phyloP scores from a whole-genome alignment of 768 basidiomycete genomes.

The Panaeolus papilionaceus region DNA sequence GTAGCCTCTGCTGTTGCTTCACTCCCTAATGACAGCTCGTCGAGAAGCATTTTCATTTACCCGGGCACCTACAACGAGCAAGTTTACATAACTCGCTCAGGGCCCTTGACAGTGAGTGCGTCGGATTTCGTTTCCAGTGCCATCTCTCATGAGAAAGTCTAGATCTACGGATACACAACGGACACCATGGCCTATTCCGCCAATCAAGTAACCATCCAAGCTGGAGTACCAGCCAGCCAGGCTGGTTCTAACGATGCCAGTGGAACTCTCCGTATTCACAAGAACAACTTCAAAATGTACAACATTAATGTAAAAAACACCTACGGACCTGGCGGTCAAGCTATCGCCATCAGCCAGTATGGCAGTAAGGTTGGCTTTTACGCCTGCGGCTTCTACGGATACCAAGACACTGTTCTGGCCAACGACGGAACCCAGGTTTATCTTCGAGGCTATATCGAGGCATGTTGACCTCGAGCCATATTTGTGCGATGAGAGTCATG shows the following conservation, averaged over 20 bases:
- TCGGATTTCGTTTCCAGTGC: constrained; percentile 16
- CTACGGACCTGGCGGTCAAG: constrained; percentile 50
- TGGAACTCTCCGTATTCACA: constrained; percentile 55
- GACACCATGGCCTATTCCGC: constrained; percentile 42
- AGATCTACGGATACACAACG: constrained; percentile 50
- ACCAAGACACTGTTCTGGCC: constrained; percentile 54
- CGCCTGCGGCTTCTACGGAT: constrained; percentile 52
- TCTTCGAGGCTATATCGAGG: constrained; percentile 50
- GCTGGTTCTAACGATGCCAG: constrained; percentile 54
- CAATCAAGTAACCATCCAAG: constrained; percentile 49
- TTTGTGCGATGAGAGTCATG: not conserved
- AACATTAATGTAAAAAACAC: constrained; percentile 58
- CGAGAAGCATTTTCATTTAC: constrained; percentile 50
- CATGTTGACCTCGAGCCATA: not conserved
- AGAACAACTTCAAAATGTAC: constrained; percentile 54
- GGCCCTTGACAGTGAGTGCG: constrained; percentile 47
- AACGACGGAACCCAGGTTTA: constrained; percentile 57
- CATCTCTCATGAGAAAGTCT: constrained; percentile 54
- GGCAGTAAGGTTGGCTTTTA: constrained; percentile 52
- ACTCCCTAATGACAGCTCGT: constrained; percentile 46
- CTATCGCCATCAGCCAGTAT: constrained; percentile 57
- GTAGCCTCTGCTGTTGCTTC: constrained; percentile 46
- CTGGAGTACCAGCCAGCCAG: constrained; percentile 38
- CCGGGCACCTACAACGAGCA: constrained; percentile 54
- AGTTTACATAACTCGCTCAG: constrained; percentile 48